These are phyloP conservation scores for Paralagenidium karlingii DNA, from an alignment of 352 stramenopile genomes.

Conservation along the genomic window DNA sequence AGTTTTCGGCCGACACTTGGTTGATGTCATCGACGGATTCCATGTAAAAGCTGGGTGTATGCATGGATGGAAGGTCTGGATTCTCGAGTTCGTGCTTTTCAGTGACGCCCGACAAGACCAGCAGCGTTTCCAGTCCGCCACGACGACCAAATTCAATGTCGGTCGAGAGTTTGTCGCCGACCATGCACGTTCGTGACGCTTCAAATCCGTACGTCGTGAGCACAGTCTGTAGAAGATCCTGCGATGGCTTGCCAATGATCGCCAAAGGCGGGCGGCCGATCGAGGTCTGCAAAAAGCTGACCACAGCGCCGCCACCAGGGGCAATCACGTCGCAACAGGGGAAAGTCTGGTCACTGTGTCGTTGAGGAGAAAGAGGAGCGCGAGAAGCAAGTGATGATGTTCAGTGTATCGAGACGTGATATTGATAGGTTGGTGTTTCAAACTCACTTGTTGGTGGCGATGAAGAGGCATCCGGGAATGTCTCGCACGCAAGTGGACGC, in stretches of 20 bases:
- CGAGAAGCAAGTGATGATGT: not conserved
- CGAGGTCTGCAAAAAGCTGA: constrained; percentile 51
- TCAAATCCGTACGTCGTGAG: constrained; percentile 56
- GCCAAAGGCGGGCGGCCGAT: constrained; percentile 54
- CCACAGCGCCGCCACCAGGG: constrained; percentile 49
- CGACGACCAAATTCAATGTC: constrained; percentile 76
- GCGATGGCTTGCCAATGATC: constrained; percentile 70
- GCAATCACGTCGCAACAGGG: constrained; percentile 59
- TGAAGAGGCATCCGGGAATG: constrained; percentile 67
- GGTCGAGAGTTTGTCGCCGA: constrained; percentile 70
- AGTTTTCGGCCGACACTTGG: constrained; percentile 10
- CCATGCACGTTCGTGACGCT: constrained; percentile 70
- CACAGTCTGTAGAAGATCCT: constrained; percentile 73
- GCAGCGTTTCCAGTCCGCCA: constrained; percentile 52
- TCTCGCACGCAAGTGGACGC: constrained; percentile 52
- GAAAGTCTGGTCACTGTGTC: constrained; percentile 54
- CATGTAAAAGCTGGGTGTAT: constrained; percentile 52
- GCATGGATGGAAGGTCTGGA: constrained; percentile 27
- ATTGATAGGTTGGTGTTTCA: not conserved
- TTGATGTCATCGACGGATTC: constrained; percentile 67
- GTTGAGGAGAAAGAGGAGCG: constrained; percentile 1
- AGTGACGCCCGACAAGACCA: constrained; percentile 67
- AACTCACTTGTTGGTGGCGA: constrained; percentile 68
- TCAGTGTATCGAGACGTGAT: not conserved
- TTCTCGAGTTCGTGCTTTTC: constrained; percentile 31